Evolutionary conservation across 495 filamentous ascomycete species (phyloP), one percentile per base, ranked within the genome.

Genomic region (Tuber microsphaerosporum): DNA sequence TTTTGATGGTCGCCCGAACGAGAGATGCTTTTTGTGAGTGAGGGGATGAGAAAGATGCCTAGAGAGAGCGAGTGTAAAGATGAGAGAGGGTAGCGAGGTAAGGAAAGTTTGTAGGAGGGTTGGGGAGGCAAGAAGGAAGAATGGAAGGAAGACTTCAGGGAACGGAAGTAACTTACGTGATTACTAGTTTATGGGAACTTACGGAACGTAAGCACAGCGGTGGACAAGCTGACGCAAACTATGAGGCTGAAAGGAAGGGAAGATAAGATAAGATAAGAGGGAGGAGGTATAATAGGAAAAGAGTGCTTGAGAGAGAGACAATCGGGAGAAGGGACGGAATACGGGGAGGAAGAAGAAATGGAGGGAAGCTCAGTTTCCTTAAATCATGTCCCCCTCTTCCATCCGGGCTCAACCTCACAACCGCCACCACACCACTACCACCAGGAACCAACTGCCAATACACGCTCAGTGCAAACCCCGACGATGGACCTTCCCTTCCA

Each of bases 1-100:
- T 90, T 79, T 41, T 75, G 70, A 17, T 46, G 41, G 68, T 51
- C 5, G 71, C 3, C 34, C 16, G 56, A 65, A 65, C 17, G 56
- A 34, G 56, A 31, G 26, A 34, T 31, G 26, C 16, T 34, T 31
- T 17, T 17, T 7, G 12, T 17, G 14, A 65, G 26, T 1, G 14
- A 34, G 31, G 26, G 26, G 31, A 34, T 65, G 26, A 65, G 56
- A 65, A 65, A 19, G 42, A 65, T 76, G 20, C 34, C 37, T 10
- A 16, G 16, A 16, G 16, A 17, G 37, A 14, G 17, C 22, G 34
- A 71, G 70, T 71, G 26, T 10, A 22, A 44, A 45, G 70, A 8
- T 19, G 10, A 31, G n/a, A n/a, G 14, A 22, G 14, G 2, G 22
- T 9, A 37, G 14, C 1, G 31, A 31, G 45, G 48, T 22, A n/a